These are phyloP conservation scores for Scedosporium minutisporum DNA, from an alignment of 2,329 filamentous ascomycete species.

Conservation along the genomic window DNA sequence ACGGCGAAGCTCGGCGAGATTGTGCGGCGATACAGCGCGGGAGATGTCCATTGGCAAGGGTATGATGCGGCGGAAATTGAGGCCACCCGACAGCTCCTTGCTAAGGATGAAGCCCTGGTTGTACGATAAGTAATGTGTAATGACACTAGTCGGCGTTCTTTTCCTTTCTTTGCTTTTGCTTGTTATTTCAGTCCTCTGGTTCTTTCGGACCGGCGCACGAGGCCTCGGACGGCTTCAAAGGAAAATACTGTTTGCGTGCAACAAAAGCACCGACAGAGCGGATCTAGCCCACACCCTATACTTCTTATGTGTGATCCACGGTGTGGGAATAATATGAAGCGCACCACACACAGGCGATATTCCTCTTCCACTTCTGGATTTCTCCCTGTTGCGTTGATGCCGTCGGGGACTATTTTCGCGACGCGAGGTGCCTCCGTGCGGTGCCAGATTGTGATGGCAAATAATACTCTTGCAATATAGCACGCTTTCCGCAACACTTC, in stretches of 20 bases:
- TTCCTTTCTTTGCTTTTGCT: background rate
- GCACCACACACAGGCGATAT: no score
- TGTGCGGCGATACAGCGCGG: slow-evolving; percentile 50
- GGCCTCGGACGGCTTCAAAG: background rate
- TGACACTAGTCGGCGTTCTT: background rate
- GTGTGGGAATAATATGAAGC: no score
- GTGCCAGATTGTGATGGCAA: background rate
- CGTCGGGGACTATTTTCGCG: background rate
- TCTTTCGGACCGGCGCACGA: background rate
- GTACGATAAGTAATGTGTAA: slow-evolving; percentile 25
- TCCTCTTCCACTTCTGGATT: no score
- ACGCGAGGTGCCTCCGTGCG: background rate
- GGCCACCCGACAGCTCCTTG: slow-evolving; percentile 59
- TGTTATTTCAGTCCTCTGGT: background rate
- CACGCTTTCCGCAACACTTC: background rate
- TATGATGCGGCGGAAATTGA: slow-evolving; percentile 63
- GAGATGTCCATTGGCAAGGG: slow-evolving; percentile 60
- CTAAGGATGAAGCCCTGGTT: slow-evolving; percentile 35
- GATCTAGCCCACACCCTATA: background rate
- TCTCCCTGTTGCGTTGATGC: background rate
- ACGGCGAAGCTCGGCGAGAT: slow-evolving; percentile 71
- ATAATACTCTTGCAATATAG: background rate
- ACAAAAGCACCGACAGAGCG: background rate
- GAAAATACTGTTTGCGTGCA: background rate
- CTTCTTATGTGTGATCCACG: no score